phyloP scores from a whole-genome alignment of 768 basidiomycete species.

The Russula brevipes region DNA sequence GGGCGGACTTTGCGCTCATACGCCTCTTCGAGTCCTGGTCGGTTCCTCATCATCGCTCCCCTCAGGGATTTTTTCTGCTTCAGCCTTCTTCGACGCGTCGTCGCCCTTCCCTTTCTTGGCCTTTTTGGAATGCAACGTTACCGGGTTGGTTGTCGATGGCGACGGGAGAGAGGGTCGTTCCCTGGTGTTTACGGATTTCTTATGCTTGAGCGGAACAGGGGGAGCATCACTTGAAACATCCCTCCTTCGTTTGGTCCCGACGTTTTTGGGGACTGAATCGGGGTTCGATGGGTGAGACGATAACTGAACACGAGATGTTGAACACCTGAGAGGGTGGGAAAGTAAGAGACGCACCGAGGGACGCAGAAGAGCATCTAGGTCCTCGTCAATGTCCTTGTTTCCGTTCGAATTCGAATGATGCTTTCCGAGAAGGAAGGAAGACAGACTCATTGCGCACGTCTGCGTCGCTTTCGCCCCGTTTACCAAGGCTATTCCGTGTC shows the following conservation, averaged over 20 bases:
- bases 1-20: slow-evolving; percentile 20
- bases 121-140: slow-evolving; percentile 23
- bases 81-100: slow-evolving; percentile 18
- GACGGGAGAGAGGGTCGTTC: slow-evolving; percentile 16
- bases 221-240: background rate
- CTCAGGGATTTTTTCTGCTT: slow-evolving; percentile 1
- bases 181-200: slow-evolving; percentile 20
- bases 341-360: slow-evolving; percentile 39
- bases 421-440: slow-evolving; percentile 22
- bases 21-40: slow-evolving; percentile 37
- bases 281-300: slow-evolving; percentile 3
- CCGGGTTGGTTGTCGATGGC: background rate
- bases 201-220: slow-evolving; percentile 17
- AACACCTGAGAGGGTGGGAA: background rate
- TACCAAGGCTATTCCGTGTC: background rate
- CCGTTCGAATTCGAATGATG: background rate
- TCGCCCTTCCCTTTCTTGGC: slow-evolving; percentile 29
- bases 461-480: background rate
- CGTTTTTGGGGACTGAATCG: slow-evolving; percentile 18
- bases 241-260: slow-evolving; percentile 5
- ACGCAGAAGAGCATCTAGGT: slow-evolving; percentile 60
- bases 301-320: background rate
- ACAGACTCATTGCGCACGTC: slow-evolving; percentile 22
- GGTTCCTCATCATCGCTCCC: slow-evolving; percentile 31
- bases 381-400: slow-evolving; percentile 41